Conservation (phyloP, 139 green algal species). For the Tetraselmis striata region DNA sequence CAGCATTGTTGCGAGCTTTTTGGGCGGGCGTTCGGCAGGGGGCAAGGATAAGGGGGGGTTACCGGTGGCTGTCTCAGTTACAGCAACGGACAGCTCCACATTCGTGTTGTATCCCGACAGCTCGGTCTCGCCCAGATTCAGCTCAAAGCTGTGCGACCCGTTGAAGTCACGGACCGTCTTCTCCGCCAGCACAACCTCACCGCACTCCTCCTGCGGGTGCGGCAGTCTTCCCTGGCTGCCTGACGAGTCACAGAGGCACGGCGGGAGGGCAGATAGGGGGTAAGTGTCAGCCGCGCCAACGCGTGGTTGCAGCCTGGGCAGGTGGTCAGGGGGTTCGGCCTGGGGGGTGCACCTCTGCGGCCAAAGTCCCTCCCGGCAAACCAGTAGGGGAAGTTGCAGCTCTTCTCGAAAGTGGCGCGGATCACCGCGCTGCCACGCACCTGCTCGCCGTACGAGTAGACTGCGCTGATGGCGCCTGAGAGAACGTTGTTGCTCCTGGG, state of each 20-base stretch:
- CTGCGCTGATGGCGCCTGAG: background rate
- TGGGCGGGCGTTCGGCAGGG: too few species aligned
- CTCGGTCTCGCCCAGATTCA: background rate
- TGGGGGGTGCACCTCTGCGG: background rate
- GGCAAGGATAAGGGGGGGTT: too few species aligned
- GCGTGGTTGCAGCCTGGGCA: too few species aligned
- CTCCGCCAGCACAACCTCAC: background rate
- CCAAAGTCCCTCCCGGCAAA: background rate
- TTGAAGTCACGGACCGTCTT: background rate
- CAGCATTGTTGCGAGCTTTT: too few species aligned
- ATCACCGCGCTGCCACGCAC: background rate
- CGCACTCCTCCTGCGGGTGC: background rate
- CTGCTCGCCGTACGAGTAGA: background rate
- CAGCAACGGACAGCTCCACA: background rate
- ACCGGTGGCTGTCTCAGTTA: background rate
- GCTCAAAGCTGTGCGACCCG: background rate
- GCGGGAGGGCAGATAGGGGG: too few species aligned
- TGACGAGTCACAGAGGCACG: background rate
- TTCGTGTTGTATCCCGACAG: background rate
- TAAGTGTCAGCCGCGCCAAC: too few species aligned
- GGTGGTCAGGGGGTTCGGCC: too few species aligned
- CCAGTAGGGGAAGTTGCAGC: background rate
- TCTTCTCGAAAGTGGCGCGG: background rate
- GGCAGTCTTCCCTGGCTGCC: background rate
- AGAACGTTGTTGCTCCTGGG: background rate